Evolutionary conservation across 176 grass and related monocot species (phyloP).

Genomic region (Metroxylon sagu): DNA sequence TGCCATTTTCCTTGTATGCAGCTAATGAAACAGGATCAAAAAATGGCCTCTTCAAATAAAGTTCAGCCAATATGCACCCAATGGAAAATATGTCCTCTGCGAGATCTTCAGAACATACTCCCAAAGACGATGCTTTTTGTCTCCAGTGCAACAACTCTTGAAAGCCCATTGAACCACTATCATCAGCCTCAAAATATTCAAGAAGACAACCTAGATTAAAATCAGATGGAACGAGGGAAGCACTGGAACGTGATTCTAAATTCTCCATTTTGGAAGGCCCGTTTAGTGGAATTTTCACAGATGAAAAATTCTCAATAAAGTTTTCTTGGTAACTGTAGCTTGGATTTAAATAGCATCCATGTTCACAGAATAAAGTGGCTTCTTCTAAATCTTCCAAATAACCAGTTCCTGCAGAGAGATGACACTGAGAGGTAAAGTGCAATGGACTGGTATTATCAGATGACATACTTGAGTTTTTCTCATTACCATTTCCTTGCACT

Average conservation of each 20-base stretch:
- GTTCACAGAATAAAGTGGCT: constrained; percentile 61
- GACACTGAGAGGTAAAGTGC: not conserved
- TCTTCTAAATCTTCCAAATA: constrained; percentile 66
- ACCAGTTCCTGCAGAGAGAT: constrained; percentile 31
- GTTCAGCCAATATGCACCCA: constrained; percentile 81
- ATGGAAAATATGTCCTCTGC: constrained; percentile 78
- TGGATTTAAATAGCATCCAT: constrained; percentile 50
- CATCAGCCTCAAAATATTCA: constrained; percentile 71
- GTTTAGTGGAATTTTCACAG: constrained; percentile 22
- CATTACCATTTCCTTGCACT: constrained; percentile 8
- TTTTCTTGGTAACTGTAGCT: constrained; percentile 45
- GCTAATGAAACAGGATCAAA: constrained; percentile 62
- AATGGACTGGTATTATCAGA: constrained; percentile 11
- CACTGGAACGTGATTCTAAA: constrained; percentile 17
- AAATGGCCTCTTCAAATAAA: constrained; percentile 75
- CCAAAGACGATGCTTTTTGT: constrained; percentile 36
- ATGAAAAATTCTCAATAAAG: constrained; percentile 24
- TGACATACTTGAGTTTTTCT: constrained; percentile 6
- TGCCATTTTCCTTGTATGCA: constrained; percentile 79
- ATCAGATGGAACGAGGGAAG: constrained; percentile 26
- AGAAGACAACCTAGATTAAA: constrained; percentile 60
- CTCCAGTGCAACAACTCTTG: constrained; percentile 73
- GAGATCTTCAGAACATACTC: constrained; percentile 31
- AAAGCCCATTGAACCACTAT: constrained; percentile 45
- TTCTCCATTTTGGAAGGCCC: constrained; percentile 15